Evolutionary conservation across 176 grass and related monocot species (phyloP), one percentile per base, ranked within the genome.

Genomic region (Pharus latifolius): DNA sequence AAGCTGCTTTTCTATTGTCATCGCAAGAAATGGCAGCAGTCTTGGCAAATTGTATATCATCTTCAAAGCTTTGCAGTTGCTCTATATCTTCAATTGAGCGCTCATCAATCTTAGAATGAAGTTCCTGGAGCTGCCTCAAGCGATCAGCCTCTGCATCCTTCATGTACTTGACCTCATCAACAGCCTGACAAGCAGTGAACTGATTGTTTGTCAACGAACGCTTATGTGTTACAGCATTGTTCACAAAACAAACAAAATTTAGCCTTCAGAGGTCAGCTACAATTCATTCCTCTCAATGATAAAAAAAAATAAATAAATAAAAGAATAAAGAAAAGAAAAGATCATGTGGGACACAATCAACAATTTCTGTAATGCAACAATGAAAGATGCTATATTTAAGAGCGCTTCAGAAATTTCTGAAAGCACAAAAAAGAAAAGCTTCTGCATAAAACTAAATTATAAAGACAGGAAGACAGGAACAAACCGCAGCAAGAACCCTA

Each of bases 71-170:
- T 25, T 88, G 87, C 60, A 77, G 41, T 65, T 93, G 89, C 74
- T 93, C 81, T 47, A 60, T 31, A 29, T 82, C 78, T 81, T 89
- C 65, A 77, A 93, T 56, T 33, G 52, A 87, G 12, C 81, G 70
- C 76, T 90, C 86, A 56, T 89, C 82, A 66, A 88, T 70, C 73
- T 98, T 98, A 77, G 73, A 69, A 80, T 54, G 65, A 52, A 98
- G 83, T 55, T 98, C 89, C 71, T 93, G 83, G n/a, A 98, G 75
- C 80, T 93, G 89, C 71, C 72, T 92, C 66, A 98, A 33, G 57
- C 75, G 86, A 72, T 98, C 94, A 80, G 58, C 63, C 66, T 85
- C 90, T 45, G 80, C 81, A 70, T 72, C 78, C 50, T 83, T 90
- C 70, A 98, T 73, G 68, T 85, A 83, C 31, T 90, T 98, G 51